Evolutionary conservation across 78 protist genomes (phyloP).

Genomic region (Planoprotostelium fungivorum): DNA sequence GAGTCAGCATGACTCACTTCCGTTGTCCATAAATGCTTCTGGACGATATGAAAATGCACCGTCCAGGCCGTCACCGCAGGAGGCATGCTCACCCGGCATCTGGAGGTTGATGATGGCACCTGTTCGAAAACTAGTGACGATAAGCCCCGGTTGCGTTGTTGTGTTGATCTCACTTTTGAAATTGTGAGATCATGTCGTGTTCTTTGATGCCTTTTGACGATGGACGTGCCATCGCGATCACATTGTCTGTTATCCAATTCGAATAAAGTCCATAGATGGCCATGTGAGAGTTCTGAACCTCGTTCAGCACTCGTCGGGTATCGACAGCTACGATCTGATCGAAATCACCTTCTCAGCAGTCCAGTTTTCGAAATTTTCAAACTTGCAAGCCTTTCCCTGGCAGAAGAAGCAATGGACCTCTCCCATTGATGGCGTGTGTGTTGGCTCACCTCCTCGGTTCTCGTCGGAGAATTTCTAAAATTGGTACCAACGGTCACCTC

Average conservation of each 20-base stretch:
- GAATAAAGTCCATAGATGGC: slow-evolving; percentile 6
- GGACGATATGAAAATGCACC: slow-evolving; percentile 6
- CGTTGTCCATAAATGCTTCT: background rate
- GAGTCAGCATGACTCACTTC: background rate
- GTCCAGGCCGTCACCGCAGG: slow-evolving; percentile 15
- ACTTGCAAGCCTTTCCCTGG: slow-evolving; percentile 10
- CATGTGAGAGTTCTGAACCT: background rate
- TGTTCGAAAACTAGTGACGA: background rate
- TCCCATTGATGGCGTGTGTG: background rate
- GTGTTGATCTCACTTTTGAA: background rate
- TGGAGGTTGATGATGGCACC: background rate
- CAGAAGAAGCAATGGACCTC: slow-evolving; percentile 6
- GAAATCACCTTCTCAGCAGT: background rate
- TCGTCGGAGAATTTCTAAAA: background rate
- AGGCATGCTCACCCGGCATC: slow-evolving; percentile 2
- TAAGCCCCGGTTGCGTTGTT: background rate
- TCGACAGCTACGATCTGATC: background rate
- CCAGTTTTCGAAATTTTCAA: slow-evolving; percentile 11
- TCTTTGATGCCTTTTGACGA: background rate
- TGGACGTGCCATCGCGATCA: slow-evolving; percentile 18
- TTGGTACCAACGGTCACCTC: background rate
- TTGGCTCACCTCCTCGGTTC: no score
- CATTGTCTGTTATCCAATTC: slow-evolving; percentile 9
- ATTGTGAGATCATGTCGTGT: background rate
- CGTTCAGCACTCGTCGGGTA: background rate